Evolutionary conservation across 148 eudicot species (phyloP), one percentile per base, ranked within the genome.

Genomic region (Talinum fruticosum): DNA sequence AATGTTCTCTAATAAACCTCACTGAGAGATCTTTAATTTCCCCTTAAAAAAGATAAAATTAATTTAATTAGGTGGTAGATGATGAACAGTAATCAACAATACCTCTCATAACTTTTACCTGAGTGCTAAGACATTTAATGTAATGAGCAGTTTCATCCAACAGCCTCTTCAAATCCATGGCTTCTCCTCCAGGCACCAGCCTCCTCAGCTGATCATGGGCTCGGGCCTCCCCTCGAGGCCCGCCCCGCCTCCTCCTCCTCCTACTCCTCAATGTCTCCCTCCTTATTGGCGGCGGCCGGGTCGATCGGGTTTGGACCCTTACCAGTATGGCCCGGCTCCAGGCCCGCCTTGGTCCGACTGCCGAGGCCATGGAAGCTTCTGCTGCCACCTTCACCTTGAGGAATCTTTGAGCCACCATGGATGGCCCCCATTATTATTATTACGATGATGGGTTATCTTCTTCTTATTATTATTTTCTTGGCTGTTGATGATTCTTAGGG

Each of bases 81-180:
- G 33, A 28, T 62, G 66, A 82, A 78, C 82, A 84, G 73, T 75
- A 78, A 84, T 88, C 79, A 70, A 86, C 89, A 84, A 94, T 85
- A 76, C 72, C 79, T 80, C 83, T 87, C 98, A 94, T 94, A 71
- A 87, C 90, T 67, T 89, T 79, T 81, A 94, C 97, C 88, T 94
- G 98, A 8, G 87, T 84, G 53, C 82, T 64, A 53, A 94, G 93
- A 80, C 97, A 91, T 88, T 85, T 86, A 15, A 92, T 83, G 70
- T 94, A 94, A 81, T 94, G 92, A 59, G 89, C 89, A 61, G 98
- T 90, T 79, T 94, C 98, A 75, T 81, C 88, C 76, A 94, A 81
- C 84, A 94, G 81, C 30, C 83, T 81, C 14, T 74, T 77, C 51
- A 79, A 24, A 74, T 89, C 91, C 98, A 94, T 87, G 29, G 33